Evolutionary conservation across 164 flowering plant genomes (phyloP), one percentile per base, ranked within the genome.

Genomic region (Chloranthus sessilifolius): DNA sequence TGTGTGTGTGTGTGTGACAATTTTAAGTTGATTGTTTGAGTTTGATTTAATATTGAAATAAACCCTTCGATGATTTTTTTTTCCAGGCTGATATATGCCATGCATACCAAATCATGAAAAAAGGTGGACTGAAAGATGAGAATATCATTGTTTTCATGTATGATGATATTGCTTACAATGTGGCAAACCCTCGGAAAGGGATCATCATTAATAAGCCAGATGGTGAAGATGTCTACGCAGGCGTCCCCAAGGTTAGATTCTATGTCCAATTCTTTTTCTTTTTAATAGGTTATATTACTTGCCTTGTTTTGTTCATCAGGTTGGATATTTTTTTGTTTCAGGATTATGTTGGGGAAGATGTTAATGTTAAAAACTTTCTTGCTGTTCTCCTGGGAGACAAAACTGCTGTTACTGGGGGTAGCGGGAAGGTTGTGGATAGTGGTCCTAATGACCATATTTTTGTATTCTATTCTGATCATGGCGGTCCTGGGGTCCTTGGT

Each of bases 401-500:
- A 66, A 64, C 80, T 50, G 89, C 84, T 47, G 54, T 85, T 51
- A 76, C 69, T 12, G 95, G 96, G 46, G 98, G 98, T 5, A 85
- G 86, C 46, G 86, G 92, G 52, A 87, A 87, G 67, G 96, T 87
- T 61, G 74, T 87, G 17, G 75, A 80, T 28, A 87, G 92, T 63
- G 81, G 89, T 43, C 92, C 92, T 5, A 46, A 83, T 56, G 95
- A 87, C 62, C 87, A 75, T 61, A 80, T 87, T 20, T 84, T 87
- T 55, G 60, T 87, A 27, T 87, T 69, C 73, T 80, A 88, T 43
- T 41, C 77, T 15, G 98, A 91, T 59, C 98, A 91, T 69, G 98
- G 96, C 5, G 95, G 92, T 39, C 85, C 98, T 46, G 98, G 98
- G 2, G 80, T 81, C 48, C 91, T 90, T 42, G 87, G 98, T 91